Base-by-base conservation (phyloP, 768 basidiomycete genomes). In the Rickenella mellea region DNA sequence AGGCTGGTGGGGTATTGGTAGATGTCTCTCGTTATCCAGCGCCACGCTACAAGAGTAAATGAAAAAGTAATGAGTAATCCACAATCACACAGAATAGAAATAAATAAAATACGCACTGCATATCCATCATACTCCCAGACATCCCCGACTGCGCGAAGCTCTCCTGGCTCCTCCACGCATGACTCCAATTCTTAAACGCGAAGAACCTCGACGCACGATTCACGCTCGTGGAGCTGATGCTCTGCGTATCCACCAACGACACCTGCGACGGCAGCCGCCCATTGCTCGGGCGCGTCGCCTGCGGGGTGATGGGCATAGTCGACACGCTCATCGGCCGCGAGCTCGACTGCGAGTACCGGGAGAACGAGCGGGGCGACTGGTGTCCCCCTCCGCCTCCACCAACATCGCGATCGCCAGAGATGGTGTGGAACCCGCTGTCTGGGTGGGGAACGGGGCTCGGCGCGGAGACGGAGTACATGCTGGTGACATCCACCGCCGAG, bases 61-160 rank as follows among this genome's bases (percentile, higher is more conserved):
- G 22, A n/a, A 19, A 37, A 10, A 30, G 41, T 24, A 46, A 46
- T 43, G n/a, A 43, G 40, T n/a, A 48, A 39, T 33, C 39, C 29
- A 21, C 20, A 32, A 25, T 40, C 17, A 40, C 19, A 32, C 24
- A 20, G 35, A 28, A 40, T 11, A 19, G 21, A 39, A 42, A 39
- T 32, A 14, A 7, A 38, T 19, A n/a, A 20, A 44, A 14, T 12
- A 79, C 85, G 48, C 64, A 90, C 87, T 91, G 88, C 88, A 91
- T 90, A 58, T 90, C 84, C 49, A 90, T 64, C 85, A 91, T 88
- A 53, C 88, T 91, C 41, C 88, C 88, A 3, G 83, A 82, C 56
- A 83, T 71, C 6, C 82, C 84, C 22, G 86, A 85, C n/a, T 74
- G 71, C 1, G 85, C 82, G 28, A 91, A 63, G 57, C 86, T 89